phyloP scores from a whole-genome alignment of 2,329 filamentous ascomycete genomes.

The Aurifilum marmelostoma region DNA sequence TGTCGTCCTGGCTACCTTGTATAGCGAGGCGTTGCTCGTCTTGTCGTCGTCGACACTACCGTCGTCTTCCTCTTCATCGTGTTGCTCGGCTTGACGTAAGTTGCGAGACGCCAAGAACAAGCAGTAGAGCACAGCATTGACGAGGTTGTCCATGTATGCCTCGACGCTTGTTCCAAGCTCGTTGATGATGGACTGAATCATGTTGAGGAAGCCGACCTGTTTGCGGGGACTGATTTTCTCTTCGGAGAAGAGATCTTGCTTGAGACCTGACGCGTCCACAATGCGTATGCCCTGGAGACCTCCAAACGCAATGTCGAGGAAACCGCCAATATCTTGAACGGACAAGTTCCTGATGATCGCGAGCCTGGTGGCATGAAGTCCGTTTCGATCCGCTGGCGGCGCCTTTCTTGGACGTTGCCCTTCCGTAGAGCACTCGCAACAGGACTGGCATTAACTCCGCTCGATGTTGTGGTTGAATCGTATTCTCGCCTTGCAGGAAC shows the following conservation, averaged over 20 bases:
- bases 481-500: conserved; percentile 75
- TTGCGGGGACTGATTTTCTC: conserved; percentile 71
- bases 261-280: conserved; percentile 52
- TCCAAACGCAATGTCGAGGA: conserved; percentile 81
- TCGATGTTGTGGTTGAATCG: conserved; percentile 75
- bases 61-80: conserved; percentile 43
- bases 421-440: conserved; percentile 84
- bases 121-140: conserved; percentile 82
- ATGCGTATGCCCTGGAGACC: conserved; percentile 65
- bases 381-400: conserved; percentile 75
- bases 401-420: conserved; percentile 81
- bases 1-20: conserved; percentile 67
- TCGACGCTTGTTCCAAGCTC: conserved; percentile 77
- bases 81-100: conserved; percentile 41
- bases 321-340: conserved; percentile 74
- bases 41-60: conserved; percentile 41
- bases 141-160: conserved; percentile 68
- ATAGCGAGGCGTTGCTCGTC: conserved; percentile 57
- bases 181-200: conserved; percentile 84
- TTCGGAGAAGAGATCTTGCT: conserved; percentile 57
- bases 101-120: conserved; percentile 68
- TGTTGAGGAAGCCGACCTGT: conserved; percentile 88
- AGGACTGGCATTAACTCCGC: conserved; percentile 80
- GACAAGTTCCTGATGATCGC: conserved; percentile 79
- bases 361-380: conserved; percentile 79